Base-by-base conservation (phyloP, 139 green algal genomes). In the Desmodesmus armatus region DNA sequence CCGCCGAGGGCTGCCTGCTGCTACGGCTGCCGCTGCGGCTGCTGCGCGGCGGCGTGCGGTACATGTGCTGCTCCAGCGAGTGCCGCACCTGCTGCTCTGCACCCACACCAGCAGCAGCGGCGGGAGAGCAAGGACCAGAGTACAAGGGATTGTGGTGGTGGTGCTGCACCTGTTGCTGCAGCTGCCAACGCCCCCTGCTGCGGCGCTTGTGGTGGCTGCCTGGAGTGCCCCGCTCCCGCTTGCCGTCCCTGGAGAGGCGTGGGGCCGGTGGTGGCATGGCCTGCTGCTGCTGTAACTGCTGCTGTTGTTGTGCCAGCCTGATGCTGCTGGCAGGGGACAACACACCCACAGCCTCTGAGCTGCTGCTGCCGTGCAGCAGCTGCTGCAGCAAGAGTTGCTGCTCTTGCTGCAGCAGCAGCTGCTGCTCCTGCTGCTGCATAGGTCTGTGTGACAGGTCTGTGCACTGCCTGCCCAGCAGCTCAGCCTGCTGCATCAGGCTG, bases 231-330 rank as follows among this genome's bases (percentile, higher is more conserved):
- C 23, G 25, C 23, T 15, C 58, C 47, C 47, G n/a, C n/a, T n/a
- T n/a, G n/a, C n/a, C n/a, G n/a, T n/a, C n/a, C n/a, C n/a, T n/a
- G n/a, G n/a, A n/a, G n/a, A n/a, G n/a, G n/a, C n/a, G n/a, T n/a
- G n/a, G n/a, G n/a, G n/a, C n/a, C n/a, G n/a, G n/a, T n/a, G n/a
- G n/a, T n/a, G n/a, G n/a, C n/a, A n/a, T n/a, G n/a, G n/a, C 47
- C 60, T 69, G 60, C 31, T 41, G 31, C 71, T 82, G 76, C 35
- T 51, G 29, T 82, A 25, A 27, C 51, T 71, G 49, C 76, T 82
- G 76, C 76, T 71, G 76, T 31, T 19, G 1, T 58, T 78, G 47
- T 79, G 27, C 7, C 41, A 19, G 69, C 69, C 35, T 44, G 69
- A 21, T 33, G 69, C 69, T 77, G 69, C 69, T 23, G 11, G 39